Conservation (phyloP, 1,284 basidiomycete species). For the Vanrija sp. region DNA sequence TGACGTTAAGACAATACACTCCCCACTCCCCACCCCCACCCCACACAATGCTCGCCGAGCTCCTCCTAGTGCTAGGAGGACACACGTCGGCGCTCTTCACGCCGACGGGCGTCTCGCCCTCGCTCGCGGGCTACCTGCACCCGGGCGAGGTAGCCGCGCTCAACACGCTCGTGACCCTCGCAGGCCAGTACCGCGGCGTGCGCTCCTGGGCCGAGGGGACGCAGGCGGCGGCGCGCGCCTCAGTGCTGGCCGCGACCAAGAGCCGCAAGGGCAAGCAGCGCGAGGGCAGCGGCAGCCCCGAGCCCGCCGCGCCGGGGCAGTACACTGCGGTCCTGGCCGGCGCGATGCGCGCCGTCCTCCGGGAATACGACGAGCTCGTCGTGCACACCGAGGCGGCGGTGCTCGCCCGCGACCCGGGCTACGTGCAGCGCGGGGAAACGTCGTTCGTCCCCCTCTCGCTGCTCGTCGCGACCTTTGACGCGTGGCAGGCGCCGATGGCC, state of each 20-base stretch:
- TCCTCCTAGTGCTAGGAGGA: conserved; percentile 74
- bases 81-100: conserved; percentile 73
- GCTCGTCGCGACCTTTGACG: conserved; percentile 70
- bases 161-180: conserved; percentile 66
- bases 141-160: conserved; percentile 79
- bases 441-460: conserved; percentile 74
- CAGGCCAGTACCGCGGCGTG: conserved; percentile 66
- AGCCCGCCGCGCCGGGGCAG: conserved; percentile 48
- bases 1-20: no score
- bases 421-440: conserved; percentile 56
- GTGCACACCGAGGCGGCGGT: conserved; percentile 75
- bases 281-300: conserved; percentile 49
- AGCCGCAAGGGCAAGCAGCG: neutral
- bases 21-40: no score
- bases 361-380: conserved; percentile 74
- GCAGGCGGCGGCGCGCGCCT: conserved; percentile 12
- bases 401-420: conserved; percentile 61
- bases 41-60: conserved; percentile 70
- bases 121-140: conserved; percentile 68
- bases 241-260: conserved; percentile 15
- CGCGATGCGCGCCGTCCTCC: conserved; percentile 65
- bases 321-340: conserved; percentile 73
- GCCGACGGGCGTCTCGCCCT: conserved; percentile 55
- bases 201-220: conserved; percentile 48
- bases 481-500: conserved; percentile 76